A percentile compares a stretch with the other conserved stretches of the same genome.
These are phyloP conservation scores for Penicilliopsis zonata DNA, from an alignment of 495 filamentous ascomycete species.

Conservation along the genomic window DNA sequence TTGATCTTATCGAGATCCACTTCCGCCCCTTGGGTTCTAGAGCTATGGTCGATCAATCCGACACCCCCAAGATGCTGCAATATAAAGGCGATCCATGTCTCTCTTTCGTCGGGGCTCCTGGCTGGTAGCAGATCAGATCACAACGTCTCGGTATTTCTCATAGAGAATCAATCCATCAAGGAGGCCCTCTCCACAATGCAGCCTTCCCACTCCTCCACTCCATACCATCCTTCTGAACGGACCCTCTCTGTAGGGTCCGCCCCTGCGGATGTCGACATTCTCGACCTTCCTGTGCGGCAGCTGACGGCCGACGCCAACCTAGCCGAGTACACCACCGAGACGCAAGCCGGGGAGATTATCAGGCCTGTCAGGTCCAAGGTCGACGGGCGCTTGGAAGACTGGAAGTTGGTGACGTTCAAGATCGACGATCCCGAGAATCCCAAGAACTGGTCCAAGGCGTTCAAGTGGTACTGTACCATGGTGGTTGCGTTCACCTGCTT, in stretches of 20 bases:
- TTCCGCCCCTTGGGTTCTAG: too few relatives aligned
- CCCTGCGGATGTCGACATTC: conserved; percentile 12
- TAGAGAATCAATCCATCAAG: too few relatives aligned
- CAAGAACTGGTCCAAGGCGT: conserved; percentile 43
- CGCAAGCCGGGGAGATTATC: conserved; percentile 44
- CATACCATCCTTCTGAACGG: conserved; percentile 10
- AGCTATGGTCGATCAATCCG: too few relatives aligned
- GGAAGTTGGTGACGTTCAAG: conserved; percentile 63
- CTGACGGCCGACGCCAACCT: conserved; percentile 47
- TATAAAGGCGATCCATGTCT: too few relatives aligned
- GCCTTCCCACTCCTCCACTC: conserved; percentile 4
- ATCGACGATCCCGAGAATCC: conserved; percentile 49
- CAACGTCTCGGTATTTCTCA: too few relatives aligned
- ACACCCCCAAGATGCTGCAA: too few relatives aligned
- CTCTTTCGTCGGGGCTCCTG: too few relatives aligned
- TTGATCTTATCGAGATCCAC: too few relatives aligned
- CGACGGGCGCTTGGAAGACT: conserved; percentile 40
- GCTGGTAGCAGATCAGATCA: too few relatives aligned
- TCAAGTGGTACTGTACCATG: conserved; percentile 58
- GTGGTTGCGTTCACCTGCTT: conserved; percentile 49
- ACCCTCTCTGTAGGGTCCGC: conserved; percentile 14
- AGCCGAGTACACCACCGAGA: conserved; percentile 53
- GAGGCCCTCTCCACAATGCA: too few relatives aligned
- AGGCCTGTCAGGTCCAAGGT: conserved; percentile 37
- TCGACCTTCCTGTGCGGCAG: conserved; percentile 50